A percentile compares a stretch with the other conserved stretches of the same genome.
Evolutionary conservation across 164 flowering plant genomes (phyloP).

Genomic region (Sextonia rubra): DNA sequence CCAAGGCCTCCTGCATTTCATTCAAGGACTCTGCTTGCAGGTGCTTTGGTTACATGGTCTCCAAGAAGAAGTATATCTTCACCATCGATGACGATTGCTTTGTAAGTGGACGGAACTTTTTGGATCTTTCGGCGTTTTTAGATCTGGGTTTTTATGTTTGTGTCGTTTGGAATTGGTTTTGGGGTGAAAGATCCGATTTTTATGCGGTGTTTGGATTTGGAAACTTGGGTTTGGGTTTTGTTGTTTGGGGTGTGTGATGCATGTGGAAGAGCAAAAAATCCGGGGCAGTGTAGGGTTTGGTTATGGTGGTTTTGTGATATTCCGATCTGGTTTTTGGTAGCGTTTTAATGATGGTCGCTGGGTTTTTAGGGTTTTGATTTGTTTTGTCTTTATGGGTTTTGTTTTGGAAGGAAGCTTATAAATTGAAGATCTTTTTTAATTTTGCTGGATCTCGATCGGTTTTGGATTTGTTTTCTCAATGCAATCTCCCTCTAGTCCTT

Average conservation of each 20-base stretch:
- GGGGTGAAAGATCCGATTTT: background rate
- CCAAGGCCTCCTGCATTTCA: slow-evolving; percentile 80
- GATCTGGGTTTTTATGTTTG: background rate
- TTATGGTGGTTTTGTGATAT: no score
- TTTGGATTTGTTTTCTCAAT: background rate
- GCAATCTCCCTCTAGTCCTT: background rate
- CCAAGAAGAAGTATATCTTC: slow-evolving; percentile 88
- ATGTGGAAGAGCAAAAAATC: no score
- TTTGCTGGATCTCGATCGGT: background rate
- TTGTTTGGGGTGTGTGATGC: background rate
- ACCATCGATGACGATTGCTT: slow-evolving; percentile 94
- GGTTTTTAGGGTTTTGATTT: no score
- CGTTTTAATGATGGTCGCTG: no score
- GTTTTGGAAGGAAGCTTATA: background rate
- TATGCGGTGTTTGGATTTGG: no score
- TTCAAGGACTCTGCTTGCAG: slow-evolving; percentile 92
- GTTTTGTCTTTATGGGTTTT: background rate
- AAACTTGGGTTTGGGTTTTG: no score
- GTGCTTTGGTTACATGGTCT: slow-evolving; percentile 82
- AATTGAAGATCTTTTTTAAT: no score
- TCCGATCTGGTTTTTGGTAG: no score
- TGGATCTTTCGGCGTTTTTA: background rate
- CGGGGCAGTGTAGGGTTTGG: no score
- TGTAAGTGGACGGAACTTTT: slow-evolving; percentile 35
- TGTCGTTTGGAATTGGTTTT: background rate